Evolutionary conservation across 2,329 filamentous ascomycete species (phyloP).

Genomic region (Fusarium continuum): DNA sequence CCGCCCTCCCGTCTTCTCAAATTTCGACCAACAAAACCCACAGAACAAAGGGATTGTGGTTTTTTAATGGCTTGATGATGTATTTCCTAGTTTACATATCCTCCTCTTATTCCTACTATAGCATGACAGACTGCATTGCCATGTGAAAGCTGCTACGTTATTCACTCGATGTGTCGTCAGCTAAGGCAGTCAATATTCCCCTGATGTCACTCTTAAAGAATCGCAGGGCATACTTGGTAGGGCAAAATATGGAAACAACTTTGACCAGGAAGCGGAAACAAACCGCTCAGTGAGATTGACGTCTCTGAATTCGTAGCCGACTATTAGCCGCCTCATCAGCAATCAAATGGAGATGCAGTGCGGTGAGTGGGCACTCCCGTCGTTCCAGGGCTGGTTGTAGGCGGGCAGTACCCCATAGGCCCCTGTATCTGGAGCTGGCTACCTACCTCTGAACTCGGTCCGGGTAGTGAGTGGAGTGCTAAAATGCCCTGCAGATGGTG

Average conservation of each 20-base stretch:
- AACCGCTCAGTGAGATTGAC: constrained; percentile 12
- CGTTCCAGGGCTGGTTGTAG: not conserved
- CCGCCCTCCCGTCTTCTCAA: constrained; percentile 4
- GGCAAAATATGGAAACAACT: constrained; percentile 18
- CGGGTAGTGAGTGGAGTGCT: not conserved
- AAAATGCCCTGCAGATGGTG: constrained; percentile 18
- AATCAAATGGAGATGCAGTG: not conserved
- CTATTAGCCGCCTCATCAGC: constrained; percentile 12
- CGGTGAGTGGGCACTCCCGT: constrained; percentile 1
- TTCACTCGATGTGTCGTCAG: not conserved
- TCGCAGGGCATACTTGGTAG: constrained; percentile 20
- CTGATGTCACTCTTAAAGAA: constrained; percentile 23
- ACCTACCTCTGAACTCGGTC: constrained; percentile 4
- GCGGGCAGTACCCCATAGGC: not conserved
- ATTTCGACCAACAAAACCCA: constrained; percentile 16
- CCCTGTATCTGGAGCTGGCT: constrained; percentile 19
- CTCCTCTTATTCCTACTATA: not conserved
- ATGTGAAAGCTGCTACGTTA: not conserved
- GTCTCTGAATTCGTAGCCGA: not conserved
- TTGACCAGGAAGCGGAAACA: constrained; percentile 22
- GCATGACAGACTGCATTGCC: not conserved
- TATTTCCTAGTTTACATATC: not conserved
- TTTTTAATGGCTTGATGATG: not conserved
- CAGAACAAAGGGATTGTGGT: not conserved
- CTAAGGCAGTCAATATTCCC: not conserved